phyloP scores from a whole-genome alignment of 192 early-diverging fungal genomes.

The Haplosporangium gracile region DNA sequence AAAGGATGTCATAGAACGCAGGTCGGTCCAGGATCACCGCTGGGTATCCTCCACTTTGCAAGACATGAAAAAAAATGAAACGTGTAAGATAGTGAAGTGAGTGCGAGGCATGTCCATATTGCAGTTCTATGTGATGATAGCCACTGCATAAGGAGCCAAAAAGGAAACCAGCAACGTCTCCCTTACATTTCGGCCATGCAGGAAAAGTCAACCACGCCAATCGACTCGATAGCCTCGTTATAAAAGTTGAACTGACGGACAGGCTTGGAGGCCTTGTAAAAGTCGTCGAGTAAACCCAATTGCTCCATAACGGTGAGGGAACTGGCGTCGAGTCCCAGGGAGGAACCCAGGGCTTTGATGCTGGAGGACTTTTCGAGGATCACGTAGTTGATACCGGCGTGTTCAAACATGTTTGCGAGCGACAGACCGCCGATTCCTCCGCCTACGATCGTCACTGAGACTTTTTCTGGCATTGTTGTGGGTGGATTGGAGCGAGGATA shows the following conservation, averaged over 20 bases:
- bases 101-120: background rate
- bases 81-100: background rate
- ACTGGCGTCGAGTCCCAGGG: constrained; percentile 43
- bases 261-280: constrained; percentile 34
- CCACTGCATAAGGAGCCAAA: background rate
- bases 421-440: constrained; percentile 37
- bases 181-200: constrained; percentile 53
- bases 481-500: background rate
- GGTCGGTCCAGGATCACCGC: constrained; percentile 51
- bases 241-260: constrained; percentile 55
- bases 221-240: constrained; percentile 39
- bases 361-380: constrained; percentile 35
- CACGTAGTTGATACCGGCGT: constrained; percentile 55
- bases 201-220: constrained; percentile 39
- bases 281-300: constrained; percentile 41
- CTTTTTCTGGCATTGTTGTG: constrained; percentile 21
- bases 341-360: constrained; percentile 39
- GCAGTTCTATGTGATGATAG: background rate
- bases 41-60: constrained; percentile 46
- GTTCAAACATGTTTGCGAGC: constrained; percentile 51
- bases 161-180: no score
- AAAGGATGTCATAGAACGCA: constrained; percentile 40
- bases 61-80: background rate
- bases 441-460: constrained; percentile 42
- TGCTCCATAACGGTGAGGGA: constrained; percentile 51